A percentile compares a stretch with the other conserved stretches of the same genome.
phyloP scores from a whole-genome alignment of 352 stramenopile genomes.

The Phytophthora citrophthora region DNA sequence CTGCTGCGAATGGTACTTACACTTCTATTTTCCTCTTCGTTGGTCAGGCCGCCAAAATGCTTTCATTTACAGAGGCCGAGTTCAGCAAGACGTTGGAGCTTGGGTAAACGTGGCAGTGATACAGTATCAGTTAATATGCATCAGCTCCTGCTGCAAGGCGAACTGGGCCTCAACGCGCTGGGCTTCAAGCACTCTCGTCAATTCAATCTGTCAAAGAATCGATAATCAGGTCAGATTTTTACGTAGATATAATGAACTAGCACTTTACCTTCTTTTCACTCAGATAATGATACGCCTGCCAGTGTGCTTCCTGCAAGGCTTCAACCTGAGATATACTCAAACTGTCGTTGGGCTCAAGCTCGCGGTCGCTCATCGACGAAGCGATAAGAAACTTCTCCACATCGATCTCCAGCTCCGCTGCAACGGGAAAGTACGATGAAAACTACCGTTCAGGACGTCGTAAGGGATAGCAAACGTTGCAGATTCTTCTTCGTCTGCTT shows the following conservation, averaged over 20 bases:
- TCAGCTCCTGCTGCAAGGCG: constrained; percentile 67
- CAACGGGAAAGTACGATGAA: constrained; percentile 71
- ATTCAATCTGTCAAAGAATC: constrained; percentile 56
- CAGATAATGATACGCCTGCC: constrained; percentile 82
- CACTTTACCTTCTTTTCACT: constrained; percentile 80
- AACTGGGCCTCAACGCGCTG: constrained; percentile 76
- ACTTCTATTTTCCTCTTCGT: constrained; percentile 10
- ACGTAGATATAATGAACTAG: no score
- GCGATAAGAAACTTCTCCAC: constrained; percentile 81
- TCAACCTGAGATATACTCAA: constrained; percentile 89
- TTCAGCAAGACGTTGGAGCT: constrained; percentile 82
- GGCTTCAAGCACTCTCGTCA: constrained; percentile 76
- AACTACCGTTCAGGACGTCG: constrained; percentile 55
- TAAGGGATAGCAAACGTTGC: constrained; percentile 40
- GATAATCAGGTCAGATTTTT: background rate
- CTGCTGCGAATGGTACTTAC: constrained; percentile 5
- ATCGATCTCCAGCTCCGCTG: constrained; percentile 72
- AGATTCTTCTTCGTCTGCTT: constrained; percentile 20
- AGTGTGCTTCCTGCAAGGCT: constrained; percentile 80
- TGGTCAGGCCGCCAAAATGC: constrained; percentile 77
- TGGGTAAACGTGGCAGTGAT: constrained; percentile 28
- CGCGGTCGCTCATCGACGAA: constrained; percentile 51
- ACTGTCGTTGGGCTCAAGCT: constrained; percentile 49
- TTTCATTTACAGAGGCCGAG: constrained; percentile 86
- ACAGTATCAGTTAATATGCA: constrained; percentile 46